phyloP scores from a whole-genome alignment of 2,329 filamentous ascomycete genomes.

The Curvularia hawaiiensis region DNA sequence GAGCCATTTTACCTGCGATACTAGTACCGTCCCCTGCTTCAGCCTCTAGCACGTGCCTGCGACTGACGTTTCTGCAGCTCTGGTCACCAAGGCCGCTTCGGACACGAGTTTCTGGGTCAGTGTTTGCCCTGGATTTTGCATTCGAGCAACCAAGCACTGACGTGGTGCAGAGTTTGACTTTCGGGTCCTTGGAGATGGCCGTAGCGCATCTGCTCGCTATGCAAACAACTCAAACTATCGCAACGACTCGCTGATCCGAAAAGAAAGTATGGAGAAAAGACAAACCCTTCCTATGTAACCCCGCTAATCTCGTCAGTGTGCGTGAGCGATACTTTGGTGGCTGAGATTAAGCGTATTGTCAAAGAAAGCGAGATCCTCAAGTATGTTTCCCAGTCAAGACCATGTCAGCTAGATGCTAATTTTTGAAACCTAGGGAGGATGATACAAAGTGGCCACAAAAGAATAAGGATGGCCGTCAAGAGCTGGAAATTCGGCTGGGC shows the following conservation, averaged over 20 bases:
- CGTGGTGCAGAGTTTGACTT: conserved; percentile 86
- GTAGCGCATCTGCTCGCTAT: conserved; percentile 92
- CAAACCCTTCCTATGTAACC: background rate
- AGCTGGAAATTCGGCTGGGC: conserved; percentile 91
- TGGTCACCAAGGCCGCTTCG: conserved; percentile 95
- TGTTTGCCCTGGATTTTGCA: background rate
- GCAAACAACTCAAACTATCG: conserved; percentile 99
- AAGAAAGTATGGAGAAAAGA: conserved; percentile 79
- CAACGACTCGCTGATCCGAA: conserved; percentile 96
- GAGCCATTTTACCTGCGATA: conserved; percentile 96
- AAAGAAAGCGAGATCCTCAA: conserved; percentile 98
- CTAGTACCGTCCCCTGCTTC: conserved; percentile 70
- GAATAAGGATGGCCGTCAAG: conserved; percentile 97
- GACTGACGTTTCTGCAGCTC: conserved; percentile 65
- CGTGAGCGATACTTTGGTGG: conserved; percentile 85
- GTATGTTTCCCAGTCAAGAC: conserved; percentile 55
- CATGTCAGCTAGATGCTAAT: conserved; percentile 15
- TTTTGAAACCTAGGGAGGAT: conserved; percentile 74
- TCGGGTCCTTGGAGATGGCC: conserved; percentile 86
- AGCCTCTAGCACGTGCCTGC: conserved; percentile 17
- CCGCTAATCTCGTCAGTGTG: conserved; percentile 70
- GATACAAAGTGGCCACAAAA: conserved; percentile 99
- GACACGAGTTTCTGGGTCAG: conserved; percentile 94
- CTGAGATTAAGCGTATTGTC: conserved; percentile 96
- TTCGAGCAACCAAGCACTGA: conserved; percentile 12